Base-by-base conservation (phyloP, 805 yeast genomes). In the Huiozyma naganishii region DNA sequence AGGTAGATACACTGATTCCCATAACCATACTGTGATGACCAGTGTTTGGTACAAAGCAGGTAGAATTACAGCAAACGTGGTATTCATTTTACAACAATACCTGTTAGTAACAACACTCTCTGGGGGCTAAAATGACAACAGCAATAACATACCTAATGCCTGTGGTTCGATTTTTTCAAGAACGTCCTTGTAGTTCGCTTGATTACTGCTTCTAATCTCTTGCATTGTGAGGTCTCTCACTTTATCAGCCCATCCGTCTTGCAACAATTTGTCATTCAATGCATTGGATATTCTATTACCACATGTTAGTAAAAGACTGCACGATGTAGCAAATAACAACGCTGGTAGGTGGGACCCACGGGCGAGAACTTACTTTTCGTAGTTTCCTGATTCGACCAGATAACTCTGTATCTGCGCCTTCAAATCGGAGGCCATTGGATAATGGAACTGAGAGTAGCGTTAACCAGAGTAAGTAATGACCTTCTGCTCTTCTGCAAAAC, bases 191-290 rank as follows among this genome's bases (percentile, higher is more conserved):
- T 80, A 80, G 49, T 70, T 79, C n/a, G 44, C 27, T 9, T 75
- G 69, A 8, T 62, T 59, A 34, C 67, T 70, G 27, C 67, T 67
- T n/a, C 59, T 52, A 35, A 49, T 53, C 61, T 47, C 55, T 73
- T 73, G 59, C 64, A 73, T 46, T 48, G 94, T 83, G 36, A 82
- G 52, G 35, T 71, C 73, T 39, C 76, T 70, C 28, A 89, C 79
- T 43, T 80, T 72, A 52, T 86, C 95, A 47, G 76, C 77, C 97
- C 97, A 89, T 6, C 96, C 96, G 1, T 81, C 72, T 55, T 83
- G 83, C 42, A 78, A 72, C 8, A 89, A 71, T 54, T 75, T 76
- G 44, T 79, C 71, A 52, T 77, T 77, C 46, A 89, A 65, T 40
- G 72, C 69, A 41, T 74, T 73, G 41, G 82, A 79, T 44, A 86